Evolutionary conservation across 345 rosid species (phyloP).

Genomic region (Excoecaria cochinchinensis): DNA sequence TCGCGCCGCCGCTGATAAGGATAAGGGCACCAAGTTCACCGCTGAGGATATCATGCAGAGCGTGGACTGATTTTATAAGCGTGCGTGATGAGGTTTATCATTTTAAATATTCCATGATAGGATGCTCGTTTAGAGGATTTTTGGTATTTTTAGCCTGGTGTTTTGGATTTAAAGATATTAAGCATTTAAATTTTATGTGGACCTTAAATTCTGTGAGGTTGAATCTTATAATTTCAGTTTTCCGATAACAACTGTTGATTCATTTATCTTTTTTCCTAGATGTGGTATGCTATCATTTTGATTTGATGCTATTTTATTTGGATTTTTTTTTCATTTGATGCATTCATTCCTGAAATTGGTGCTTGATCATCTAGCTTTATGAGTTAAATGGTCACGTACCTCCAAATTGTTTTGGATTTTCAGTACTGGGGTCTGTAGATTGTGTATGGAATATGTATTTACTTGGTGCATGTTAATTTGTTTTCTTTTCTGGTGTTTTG

Average conservation of each 20-base stretch:
- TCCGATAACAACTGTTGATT: background rate
- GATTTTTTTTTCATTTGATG: too few species aligned
- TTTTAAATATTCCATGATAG: background rate
- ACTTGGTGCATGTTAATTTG: too few species aligned
- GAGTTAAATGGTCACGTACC: too few species aligned
- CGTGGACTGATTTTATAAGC: conserved; percentile 35
- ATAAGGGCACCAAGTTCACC: conserved; percentile 74
- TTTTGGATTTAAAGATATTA: conserved; percentile 6
- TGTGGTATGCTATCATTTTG: too few species aligned
- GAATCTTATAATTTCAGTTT: background rate
- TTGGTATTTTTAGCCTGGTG: background rate
- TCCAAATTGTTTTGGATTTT: too few species aligned
- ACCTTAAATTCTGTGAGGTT: background rate
- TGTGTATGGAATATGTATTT: too few species aligned
- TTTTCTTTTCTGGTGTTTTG: too few species aligned
- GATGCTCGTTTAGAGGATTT: background rate
- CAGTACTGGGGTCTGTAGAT: too few species aligned
- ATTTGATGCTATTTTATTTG: too few species aligned
- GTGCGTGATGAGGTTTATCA: background rate
- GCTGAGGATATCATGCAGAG: conserved; percentile 80
- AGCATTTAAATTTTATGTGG: background rate
- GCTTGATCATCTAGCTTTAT: too few species aligned
- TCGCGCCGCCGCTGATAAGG: conserved; percentile 72
- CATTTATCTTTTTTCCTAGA: background rate
- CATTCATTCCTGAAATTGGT: too few species aligned